These are phyloP conservation scores for Ceratobasidium sp. DNA, from an alignment of 1,284 basidiomycete species.

Conservation along the genomic window DNA sequence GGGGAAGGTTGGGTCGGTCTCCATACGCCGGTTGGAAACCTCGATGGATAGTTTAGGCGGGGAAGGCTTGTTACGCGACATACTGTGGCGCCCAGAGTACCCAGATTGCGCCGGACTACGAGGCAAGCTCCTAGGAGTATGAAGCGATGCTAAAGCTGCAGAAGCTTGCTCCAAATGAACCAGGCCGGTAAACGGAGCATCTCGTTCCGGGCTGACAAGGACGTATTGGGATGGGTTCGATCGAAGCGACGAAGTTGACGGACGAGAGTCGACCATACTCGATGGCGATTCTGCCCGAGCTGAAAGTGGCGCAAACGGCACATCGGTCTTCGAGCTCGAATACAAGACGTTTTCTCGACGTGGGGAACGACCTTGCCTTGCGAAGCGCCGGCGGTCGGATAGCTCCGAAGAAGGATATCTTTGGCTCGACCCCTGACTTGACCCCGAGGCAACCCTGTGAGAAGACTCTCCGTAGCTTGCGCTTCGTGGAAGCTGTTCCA, in stretches of 20 bases:
- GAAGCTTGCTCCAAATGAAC: conserved; percentile 4
- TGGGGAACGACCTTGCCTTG: neutral
- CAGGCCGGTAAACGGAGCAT: neutral
- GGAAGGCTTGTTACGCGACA: conserved; percentile 18
- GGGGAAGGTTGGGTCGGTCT: neutral
- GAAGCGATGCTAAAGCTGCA: neutral
- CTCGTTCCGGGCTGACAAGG: conserved; percentile 7
- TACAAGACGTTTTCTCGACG: conserved; percentile 8
- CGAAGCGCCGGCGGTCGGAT: conserved; percentile 39
- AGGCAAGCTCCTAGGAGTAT: conserved; percentile 14
- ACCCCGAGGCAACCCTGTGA: neutral
- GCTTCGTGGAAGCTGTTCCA: conserved; percentile 29
- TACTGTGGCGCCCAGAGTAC: conserved; percentile 8
- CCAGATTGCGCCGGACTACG: neutral
- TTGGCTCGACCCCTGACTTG: conserved; percentile 20
- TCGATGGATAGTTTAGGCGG: neutral
- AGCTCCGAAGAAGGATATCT: conserved; percentile 16
- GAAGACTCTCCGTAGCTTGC: conserved; percentile 14
- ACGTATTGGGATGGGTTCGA: conserved; percentile 15
- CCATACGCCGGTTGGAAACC: neutral
- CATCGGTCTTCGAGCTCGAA: neutral
- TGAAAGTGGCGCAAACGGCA: neutral
- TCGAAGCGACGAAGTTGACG: conserved; percentile 24
- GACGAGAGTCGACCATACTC: conserved; percentile 8
- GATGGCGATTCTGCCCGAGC: neutral